Percentiles rank a stretch among this genome's conserved stretches.
These are phyloP conservation scores for Xylariaceae sp. DNA, from an alignment of 2,329 filamentous ascomycete species.

Conservation along the genomic window DNA sequence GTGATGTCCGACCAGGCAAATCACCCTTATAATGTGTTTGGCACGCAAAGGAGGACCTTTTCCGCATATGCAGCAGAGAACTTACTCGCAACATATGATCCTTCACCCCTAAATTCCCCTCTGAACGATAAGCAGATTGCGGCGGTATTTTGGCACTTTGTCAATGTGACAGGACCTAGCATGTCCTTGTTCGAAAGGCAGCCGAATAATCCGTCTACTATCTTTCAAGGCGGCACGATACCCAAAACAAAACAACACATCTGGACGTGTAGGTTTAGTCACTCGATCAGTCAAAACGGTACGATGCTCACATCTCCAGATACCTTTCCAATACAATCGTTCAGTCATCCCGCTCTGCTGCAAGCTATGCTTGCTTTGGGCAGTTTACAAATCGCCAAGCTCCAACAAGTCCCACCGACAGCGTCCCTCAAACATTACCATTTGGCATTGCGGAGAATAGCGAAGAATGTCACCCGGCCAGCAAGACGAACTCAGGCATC, in stretches of 20 bases:
- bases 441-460: slow-evolving; percentile 73
- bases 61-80: slow-evolving; percentile 43
- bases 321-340: slow-evolving; percentile 75
- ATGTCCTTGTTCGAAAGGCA: slow-evolving; percentile 86
- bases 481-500: slow-evolving; percentile 68
- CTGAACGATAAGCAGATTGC: slow-evolving; percentile 76
- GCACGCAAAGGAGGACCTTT: slow-evolving; percentile 45
- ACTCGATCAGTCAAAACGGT: too few relatives aligned
- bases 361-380: slow-evolving; percentile 87
- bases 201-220: slow-evolving; percentile 65
- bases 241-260: slow-evolving; percentile 61
- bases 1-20: slow-evolving; percentile 34
- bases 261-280: slow-evolving; percentile 42
- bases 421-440: slow-evolving; percentile 91
- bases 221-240: slow-evolving; percentile 58
- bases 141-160: slow-evolving; percentile 85
- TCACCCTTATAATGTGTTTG: slow-evolving; percentile 35
- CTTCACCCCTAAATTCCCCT: slow-evolving; percentile 63
- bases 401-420: slow-evolving; percentile 69
- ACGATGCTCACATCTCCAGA: slow-evolving; percentile 42
- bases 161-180: slow-evolving; percentile 80
- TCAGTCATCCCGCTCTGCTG: slow-evolving; percentile 80
- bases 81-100: slow-evolving; percentile 61
- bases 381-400: slow-evolving; percentile 81
- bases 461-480: slow-evolving; percentile 67